Base-by-base conservation (phyloP, 352 stramenopile genomes). In the Achlya hypogyna region DNA sequence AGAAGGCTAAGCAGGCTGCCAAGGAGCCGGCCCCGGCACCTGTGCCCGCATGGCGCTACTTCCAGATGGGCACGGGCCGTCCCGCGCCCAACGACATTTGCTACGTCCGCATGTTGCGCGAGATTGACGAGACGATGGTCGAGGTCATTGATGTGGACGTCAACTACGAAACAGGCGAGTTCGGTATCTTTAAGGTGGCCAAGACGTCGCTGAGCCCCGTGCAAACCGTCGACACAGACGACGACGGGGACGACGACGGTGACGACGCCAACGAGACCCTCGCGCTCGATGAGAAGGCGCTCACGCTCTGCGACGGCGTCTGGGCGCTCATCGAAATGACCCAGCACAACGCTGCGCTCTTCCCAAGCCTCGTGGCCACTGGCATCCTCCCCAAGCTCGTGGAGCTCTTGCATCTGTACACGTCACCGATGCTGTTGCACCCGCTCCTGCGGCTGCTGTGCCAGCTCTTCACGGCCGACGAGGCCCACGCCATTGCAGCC, bases 121-220 rank as follows among this genome's bases (percentile, higher is more conserved):
- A 91, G 62, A 76, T 92, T 12, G 74, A 92, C 59, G 83, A 86
- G n/a, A 67, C 65, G 31, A 87, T 72, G 6, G 79, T 94, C 28
- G 85, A 94, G 64, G 83, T 94, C 56, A 82, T 94, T 73, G 85
- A 94, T 51, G 85, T 94, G 18, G 85, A 94, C 32, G 81, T 92
- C 51, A 94, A 94, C 69, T 94, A 90, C 60, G 85, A 94, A 64
- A 92, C 85, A 27, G 85, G 85, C 38, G 85, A 94, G 68, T 91
- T 90, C 71, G 81, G 87, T 72, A 72, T 86, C 14, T 94, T 94
- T 68, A 69, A 81, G 58, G 80, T 86, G 6, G 76, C 78, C 27
- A 87, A 86, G 65, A 51, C 71, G 0, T 74, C 78, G 23, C 69
- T 94, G 63, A 77, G 81, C 0, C 80, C 85, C 20, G 76, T 94